Evolutionary conservation across 805 yeast species (phyloP).

Genomic region (Nakazawaea sp.): DNA sequence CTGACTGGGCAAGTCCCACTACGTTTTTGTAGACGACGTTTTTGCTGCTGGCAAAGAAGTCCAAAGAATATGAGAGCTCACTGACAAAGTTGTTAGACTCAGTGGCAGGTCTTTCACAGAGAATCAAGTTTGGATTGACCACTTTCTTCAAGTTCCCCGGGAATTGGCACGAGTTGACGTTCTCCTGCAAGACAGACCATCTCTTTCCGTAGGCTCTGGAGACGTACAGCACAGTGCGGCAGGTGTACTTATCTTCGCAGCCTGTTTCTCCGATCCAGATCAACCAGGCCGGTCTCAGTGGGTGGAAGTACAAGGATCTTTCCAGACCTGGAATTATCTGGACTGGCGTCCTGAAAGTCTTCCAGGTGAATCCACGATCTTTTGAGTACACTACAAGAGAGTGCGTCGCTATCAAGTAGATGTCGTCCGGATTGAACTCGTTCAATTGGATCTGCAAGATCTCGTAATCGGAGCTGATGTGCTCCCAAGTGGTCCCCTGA

Average conservation of each 20-base stretch:
- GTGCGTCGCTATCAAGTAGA: slow-evolving; percentile 41
- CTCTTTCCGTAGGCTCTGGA: slow-evolving; percentile 62
- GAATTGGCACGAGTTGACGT: slow-evolving; percentile 60
- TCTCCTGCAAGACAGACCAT: slow-evolving; percentile 49
- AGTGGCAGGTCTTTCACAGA: slow-evolving; percentile 46
- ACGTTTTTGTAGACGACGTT: slow-evolving; percentile 43
- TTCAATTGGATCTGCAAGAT: slow-evolving; percentile 52
- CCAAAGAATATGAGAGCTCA: slow-evolving; percentile 38
- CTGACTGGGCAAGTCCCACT: slow-evolving; percentile 67
- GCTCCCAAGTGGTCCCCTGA: slow-evolving; percentile 52
- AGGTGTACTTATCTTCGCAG: slow-evolving; percentile 44
- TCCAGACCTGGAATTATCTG: slow-evolving; percentile 30
- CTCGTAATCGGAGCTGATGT: slow-evolving; percentile 34
- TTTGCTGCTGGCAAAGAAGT: slow-evolving; percentile 35
- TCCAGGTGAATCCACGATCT: slow-evolving; percentile 63
- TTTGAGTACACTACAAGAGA: slow-evolving; percentile 49
- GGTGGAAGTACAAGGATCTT: slow-evolving; percentile 55
- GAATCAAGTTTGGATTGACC: slow-evolving; percentile 42
- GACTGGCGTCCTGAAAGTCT: slow-evolving; percentile 46
- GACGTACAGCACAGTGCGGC: slow-evolving; percentile 52
- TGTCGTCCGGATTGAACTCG: slow-evolving; percentile 44
- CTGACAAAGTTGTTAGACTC: slow-evolving; percentile 25
- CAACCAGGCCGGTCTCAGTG: slow-evolving; percentile 49
- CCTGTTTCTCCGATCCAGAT: slow-evolving; percentile 62
- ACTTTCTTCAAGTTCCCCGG: slow-evolving; percentile 41